Evolutionary conservation across 768 basidiomycete genomes (phyloP).

Genomic region (Amylocystis lapponica): DNA sequence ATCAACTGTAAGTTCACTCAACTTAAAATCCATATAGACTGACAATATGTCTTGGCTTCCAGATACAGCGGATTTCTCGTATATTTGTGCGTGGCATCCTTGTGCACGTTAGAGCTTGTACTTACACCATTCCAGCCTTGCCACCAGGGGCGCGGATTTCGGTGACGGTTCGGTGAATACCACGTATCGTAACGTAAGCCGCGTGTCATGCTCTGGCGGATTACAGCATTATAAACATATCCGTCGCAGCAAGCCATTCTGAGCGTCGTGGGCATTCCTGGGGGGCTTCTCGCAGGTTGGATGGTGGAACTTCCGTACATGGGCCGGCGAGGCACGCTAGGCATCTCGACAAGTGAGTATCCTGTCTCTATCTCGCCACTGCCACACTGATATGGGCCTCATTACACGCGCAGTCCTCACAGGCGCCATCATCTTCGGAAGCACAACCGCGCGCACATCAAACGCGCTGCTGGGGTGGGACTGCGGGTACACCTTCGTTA

Average conservation of each 20-base stretch:
- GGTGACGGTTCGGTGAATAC: slow-evolving; percentile 64
- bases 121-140: slow-evolving; percentile 35
- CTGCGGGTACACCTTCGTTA: slow-evolving; percentile 48
- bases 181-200: slow-evolving; percentile 61
- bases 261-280: slow-evolving; percentile 49
- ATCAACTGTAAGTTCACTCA: slow-evolving; percentile 43
- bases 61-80: slow-evolving; percentile 47
- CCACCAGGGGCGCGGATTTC: slow-evolving; percentile 56
- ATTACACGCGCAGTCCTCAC: slow-evolving; percentile 37
- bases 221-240: background rate
- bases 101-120: background rate
- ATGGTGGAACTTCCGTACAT: slow-evolving; percentile 42
- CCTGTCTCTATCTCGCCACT: background rate
- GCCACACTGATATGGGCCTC: slow-evolving; percentile 20
- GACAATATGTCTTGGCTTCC: background rate
- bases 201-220: background rate
- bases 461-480: slow-evolving; percentile 49
- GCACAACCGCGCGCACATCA: slow-evolving; percentile 47
- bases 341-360: slow-evolving; percentile 39
- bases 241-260: slow-evolving; percentile 41
- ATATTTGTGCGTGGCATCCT: slow-evolving; percentile 35
- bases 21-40: background rate
- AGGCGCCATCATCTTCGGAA: slow-evolving; percentile 49
- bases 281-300: slow-evolving; percentile 48
- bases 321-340: slow-evolving; percentile 47